Percentiles rank a stretch among this genome's conserved stretches.
Conservation (phyloP, 2,329 filamentous ascomycete genomes). For the Pestalotiopsis sp. region DNA sequence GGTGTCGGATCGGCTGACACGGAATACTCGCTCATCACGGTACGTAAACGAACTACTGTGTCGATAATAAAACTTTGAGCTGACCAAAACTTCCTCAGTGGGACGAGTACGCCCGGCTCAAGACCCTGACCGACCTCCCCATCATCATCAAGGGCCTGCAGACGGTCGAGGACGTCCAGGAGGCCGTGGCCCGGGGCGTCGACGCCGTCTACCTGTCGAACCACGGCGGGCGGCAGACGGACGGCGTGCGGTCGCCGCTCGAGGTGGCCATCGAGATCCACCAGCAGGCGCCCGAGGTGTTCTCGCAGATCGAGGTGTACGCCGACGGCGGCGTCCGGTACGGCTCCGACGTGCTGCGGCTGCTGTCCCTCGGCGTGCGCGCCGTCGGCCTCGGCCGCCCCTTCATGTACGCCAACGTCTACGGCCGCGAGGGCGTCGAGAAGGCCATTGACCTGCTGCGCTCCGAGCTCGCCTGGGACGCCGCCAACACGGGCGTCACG, state of each 20-base stretch:
- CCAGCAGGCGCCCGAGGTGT: conserved; percentile 27
- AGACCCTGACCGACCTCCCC: conserved; percentile 24
- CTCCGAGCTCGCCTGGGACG: conserved; percentile 37
- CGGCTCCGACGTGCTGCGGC: conserved; percentile 33
- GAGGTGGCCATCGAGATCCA: conserved; percentile 31
- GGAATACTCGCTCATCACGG: conserved; percentile 1
- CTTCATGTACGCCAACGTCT: conserved; percentile 50
- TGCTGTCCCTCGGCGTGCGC: conserved; percentile 33
- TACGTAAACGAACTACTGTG: neutral
- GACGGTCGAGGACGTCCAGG: conserved; percentile 32
- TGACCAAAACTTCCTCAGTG: conserved; percentile 15
- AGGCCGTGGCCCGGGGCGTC: conserved; percentile 26
- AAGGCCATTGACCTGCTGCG: conserved; percentile 43
- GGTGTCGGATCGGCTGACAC: conserved; percentile 13
- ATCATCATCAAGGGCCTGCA: conserved; percentile 35
- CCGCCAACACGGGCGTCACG: conserved; percentile 27
- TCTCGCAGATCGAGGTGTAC: conserved; percentile 30
- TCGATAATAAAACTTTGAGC: neutral
- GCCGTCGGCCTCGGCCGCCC: conserved; percentile 43
- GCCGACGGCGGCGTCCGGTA: conserved; percentile 36
- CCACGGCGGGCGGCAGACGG: conserved; percentile 35
- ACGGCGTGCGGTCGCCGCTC: conserved; percentile 28
- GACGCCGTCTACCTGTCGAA: conserved; percentile 34
- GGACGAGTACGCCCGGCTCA: conserved; percentile 26
- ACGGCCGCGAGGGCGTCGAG: conserved; percentile 43